Evolutionary conservation across 257 asterid genomes (phyloP).

Genomic region (Scutellaria minor): DNA sequence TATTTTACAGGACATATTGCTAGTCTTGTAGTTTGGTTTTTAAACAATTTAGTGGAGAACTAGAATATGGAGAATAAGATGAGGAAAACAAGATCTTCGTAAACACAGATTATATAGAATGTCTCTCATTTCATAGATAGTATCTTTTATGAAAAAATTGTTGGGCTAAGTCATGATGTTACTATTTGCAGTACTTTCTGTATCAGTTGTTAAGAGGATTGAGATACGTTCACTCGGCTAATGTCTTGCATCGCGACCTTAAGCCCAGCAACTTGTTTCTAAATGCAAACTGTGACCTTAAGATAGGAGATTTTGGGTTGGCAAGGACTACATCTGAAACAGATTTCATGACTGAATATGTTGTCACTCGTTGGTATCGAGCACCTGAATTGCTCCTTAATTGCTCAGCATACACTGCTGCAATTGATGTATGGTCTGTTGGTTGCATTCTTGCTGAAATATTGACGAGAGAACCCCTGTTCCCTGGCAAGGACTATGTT

Average conservation of each 20-base stretch:
- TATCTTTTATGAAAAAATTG: not conserved
- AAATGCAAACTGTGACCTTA: slow-evolving; percentile 83
- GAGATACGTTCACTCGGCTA: slow-evolving; percentile 86
- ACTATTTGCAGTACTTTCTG: slow-evolving; percentile 71
- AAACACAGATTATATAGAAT: not conserved
- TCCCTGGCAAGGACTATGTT: slow-evolving; percentile 86
- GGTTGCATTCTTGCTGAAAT: slow-evolving; percentile 90
- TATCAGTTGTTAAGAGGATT: slow-evolving; percentile 84
- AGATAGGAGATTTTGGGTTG: slow-evolving; percentile 87
- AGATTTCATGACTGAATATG: slow-evolving; percentile 94
- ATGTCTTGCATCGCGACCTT: slow-evolving; percentile 87
- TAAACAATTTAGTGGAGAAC: not conserved
- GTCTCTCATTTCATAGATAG: not conserved
- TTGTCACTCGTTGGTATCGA: slow-evolving; percentile 91
- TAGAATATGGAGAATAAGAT: not conserved
- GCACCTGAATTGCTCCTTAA: slow-evolving; percentile 91
- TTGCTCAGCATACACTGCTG: slow-evolving; percentile 88
- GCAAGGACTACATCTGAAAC: slow-evolving; percentile 89
- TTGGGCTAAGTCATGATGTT: slow-evolving; percentile 23
- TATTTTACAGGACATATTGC: not conserved
- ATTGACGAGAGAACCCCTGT: slow-evolving; percentile 77
- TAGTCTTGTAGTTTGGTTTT: not conserved
- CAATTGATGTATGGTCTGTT: slow-evolving; percentile 88
- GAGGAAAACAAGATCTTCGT: slow-evolving; percentile 9
- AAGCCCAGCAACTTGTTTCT: slow-evolving; percentile 85